phyloP scores from a whole-genome alignment of 495 filamentous ascomycete genomes.

The Cladorrhinum samala region DNA sequence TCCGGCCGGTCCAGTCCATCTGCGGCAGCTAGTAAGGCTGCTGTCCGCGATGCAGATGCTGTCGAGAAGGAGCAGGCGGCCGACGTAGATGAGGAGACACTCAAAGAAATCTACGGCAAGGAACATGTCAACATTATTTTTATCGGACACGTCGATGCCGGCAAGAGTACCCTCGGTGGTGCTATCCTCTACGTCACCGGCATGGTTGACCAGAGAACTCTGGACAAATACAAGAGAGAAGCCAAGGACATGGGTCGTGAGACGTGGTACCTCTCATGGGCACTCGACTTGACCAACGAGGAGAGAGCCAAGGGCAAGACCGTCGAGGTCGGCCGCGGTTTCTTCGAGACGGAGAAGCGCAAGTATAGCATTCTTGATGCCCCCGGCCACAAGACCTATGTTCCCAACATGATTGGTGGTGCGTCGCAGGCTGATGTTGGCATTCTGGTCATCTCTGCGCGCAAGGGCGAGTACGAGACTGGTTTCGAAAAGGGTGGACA shows the following conservation, averaged over 20 bases:
- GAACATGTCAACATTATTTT: conserved; percentile 99
- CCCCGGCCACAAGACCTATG: conserved; percentile 93
- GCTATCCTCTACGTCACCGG: conserved; percentile 87
- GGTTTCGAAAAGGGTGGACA: conserved; percentile 99
- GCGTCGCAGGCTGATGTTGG: conserved; percentile 93
- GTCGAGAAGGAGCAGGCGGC: conserved; percentile 82
- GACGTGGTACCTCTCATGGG: conserved; percentile 98
- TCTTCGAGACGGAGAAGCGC: conserved; percentile 88
- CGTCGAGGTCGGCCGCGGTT: conserved; percentile 92
- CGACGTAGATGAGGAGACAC: conserved; percentile 82
- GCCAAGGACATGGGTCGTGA: conserved; percentile 94
- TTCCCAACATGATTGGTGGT: conserved; percentile 94
- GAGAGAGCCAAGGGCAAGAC: conserved; percentile 97
- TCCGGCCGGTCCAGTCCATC: conserved; percentile 72
- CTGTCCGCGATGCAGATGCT: conserved; percentile 66
- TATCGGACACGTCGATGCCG: conserved; percentile 96
- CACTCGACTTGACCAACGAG: conserved; percentile 91
- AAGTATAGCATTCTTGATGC: conserved; percentile 93
- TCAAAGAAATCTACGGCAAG: conserved; percentile 96
- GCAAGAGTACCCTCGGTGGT: conserved; percentile 92
- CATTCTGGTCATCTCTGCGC: conserved; percentile 90
- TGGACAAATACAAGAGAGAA: conserved; percentile 96
- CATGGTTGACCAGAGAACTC: conserved; percentile 97
- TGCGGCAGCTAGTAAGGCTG: conserved; percentile 43
- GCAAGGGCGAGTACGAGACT: conserved; percentile 98